Conservation (phyloP, 2,329 filamentous ascomycete species). For the Cercospora zeina region DNA sequence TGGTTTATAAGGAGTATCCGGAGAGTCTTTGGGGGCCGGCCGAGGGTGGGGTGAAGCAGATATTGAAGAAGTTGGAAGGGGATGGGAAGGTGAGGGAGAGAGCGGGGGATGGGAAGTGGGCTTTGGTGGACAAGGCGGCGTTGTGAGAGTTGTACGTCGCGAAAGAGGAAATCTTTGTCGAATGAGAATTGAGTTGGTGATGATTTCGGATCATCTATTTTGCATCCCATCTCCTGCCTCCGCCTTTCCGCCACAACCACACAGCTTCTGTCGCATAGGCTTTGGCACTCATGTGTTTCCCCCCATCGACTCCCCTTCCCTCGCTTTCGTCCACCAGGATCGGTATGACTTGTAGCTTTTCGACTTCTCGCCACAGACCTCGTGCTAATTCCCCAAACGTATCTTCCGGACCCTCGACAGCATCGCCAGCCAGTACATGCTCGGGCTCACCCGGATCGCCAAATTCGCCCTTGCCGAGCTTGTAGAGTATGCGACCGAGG, state of each 20-base stretch:
- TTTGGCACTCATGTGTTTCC: slow-evolving; percentile 71
- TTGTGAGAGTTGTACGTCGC: too few relatives aligned
- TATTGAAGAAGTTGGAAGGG: slow-evolving; percentile 72
- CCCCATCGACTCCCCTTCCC: slow-evolving; percentile 56
- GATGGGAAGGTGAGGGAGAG: slow-evolving; percentile 65
- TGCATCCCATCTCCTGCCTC: slow-evolving; percentile 60
- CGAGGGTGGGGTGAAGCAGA: slow-evolving; percentile 71
- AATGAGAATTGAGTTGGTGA: neutral
- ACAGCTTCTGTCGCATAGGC: slow-evolving; percentile 86
- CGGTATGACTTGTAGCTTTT: slow-evolving; percentile 74
- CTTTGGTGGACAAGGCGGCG: slow-evolving; percentile 28
- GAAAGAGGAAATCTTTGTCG: neutral
- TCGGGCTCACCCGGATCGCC: slow-evolving; percentile 53
- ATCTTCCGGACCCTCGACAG: slow-evolving; percentile 49
- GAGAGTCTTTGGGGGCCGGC: slow-evolving; percentile 74
- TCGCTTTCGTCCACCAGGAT: slow-evolving; percentile 74
- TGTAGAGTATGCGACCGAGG: slow-evolving; percentile 78
- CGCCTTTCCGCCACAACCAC: slow-evolving; percentile 79
- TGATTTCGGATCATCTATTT: slow-evolving; percentile 1
- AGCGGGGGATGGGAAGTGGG: slow-evolving; percentile 42
- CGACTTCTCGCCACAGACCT: slow-evolving; percentile 79
- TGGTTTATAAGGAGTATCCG: slow-evolving; percentile 80
- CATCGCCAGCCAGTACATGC: slow-evolving; percentile 15
- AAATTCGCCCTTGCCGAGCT: slow-evolving; percentile 73
- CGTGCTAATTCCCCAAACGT: slow-evolving; percentile 56